Conservation (phyloP, 2,329 filamentous ascomycete species). For the Didymella sp. region DNA sequence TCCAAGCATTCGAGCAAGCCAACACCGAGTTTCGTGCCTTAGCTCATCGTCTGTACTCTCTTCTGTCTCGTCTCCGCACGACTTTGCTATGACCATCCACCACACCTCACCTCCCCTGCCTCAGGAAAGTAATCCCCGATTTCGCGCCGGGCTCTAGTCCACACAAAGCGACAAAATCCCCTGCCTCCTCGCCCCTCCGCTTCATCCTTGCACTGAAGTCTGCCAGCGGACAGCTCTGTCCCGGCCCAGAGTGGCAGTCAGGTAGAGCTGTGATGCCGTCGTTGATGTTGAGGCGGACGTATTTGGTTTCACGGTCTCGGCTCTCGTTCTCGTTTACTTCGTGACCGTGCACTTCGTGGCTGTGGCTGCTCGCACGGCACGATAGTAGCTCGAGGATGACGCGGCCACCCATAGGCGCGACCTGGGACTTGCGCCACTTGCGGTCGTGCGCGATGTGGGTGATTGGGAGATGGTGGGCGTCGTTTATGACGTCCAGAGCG, state of each 20-base stretch:
- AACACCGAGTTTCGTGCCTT: too few species aligned
- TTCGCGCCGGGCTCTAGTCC: too few species aligned
- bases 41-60: too few species aligned
- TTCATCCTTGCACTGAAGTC: constrained; percentile 54
- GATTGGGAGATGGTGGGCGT: constrained; percentile 55
- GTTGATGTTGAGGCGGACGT: constrained; percentile 64
- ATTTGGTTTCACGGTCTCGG: constrained; percentile 43
- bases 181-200: constrained; percentile 52
- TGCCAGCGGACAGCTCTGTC: constrained; percentile 56
- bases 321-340: too few species aligned
- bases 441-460: constrained; percentile 55
- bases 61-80: too few species aligned
- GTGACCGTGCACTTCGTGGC: too few species aligned
- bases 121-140: too few species aligned
- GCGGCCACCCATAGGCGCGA: constrained; percentile 65
- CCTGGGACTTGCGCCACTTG: constrained; percentile 62
- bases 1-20: too few species aligned
- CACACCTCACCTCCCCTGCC: too few species aligned
- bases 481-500: constrained; percentile 58
- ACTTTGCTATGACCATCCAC: too few species aligned
- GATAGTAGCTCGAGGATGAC: constrained; percentile 62
- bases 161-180: constrained; percentile 59
- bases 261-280: constrained; percentile 61
- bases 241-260: constrained; percentile 57
- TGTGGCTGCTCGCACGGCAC: constrained; percentile 35